A percentile compares a stretch with the other conserved stretches of the same genome.
phyloP scores from a whole-genome alignment of 2,329 filamentous ascomycete genomes.

The Hypoxylon rubiginosum region DNA sequence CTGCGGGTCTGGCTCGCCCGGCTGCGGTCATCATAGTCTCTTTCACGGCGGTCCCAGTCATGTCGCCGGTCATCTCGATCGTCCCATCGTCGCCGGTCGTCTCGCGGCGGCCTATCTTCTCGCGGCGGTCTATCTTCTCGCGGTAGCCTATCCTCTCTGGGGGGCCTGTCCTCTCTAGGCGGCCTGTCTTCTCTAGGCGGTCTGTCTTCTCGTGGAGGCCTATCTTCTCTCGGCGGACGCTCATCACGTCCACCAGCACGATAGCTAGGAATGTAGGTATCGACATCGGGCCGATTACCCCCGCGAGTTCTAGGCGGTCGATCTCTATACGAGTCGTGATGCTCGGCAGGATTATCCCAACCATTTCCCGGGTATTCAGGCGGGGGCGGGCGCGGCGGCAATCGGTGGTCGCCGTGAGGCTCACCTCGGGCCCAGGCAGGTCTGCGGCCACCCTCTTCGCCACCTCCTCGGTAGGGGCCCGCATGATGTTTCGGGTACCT shows the following conservation, averaged over 20 bases:
- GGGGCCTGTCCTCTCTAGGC: conserved; percentile 53
- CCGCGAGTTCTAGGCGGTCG: conserved; percentile 53
- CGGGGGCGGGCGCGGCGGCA: conserved; percentile 66
- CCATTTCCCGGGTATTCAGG: conserved; percentile 56
- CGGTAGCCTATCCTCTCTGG: conserved; percentile 54
- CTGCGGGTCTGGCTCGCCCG: conserved; percentile 59
- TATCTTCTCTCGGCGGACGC: conserved; percentile 56
- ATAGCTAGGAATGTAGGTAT: conserved; percentile 67
- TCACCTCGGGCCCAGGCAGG: conserved; percentile 69
- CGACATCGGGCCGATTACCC: conserved; percentile 56
- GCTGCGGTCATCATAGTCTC: conserved; percentile 53
- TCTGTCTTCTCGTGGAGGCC: too few relatives aligned
- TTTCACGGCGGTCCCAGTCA: conserved; percentile 56
- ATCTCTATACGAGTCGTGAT: conserved; percentile 60
- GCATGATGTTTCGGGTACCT: conserved; percentile 58
- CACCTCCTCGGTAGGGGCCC: conserved; percentile 52
- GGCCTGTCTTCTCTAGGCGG: conserved; percentile 54
- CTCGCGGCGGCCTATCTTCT: conserved; percentile 54
- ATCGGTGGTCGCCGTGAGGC: conserved; percentile 53
- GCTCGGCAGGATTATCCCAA: conserved; percentile 55
- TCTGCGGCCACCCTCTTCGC: conserved; percentile 59
- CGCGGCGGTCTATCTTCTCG: conserved; percentile 54
- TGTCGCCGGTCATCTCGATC: conserved; percentile 56
- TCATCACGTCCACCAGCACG: conserved; percentile 52
- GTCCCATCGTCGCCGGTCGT: conserved; percentile 54